Conservation (phyloP, 2,329 filamentous ascomycete species). For the Falciphora oryzae region DNA sequence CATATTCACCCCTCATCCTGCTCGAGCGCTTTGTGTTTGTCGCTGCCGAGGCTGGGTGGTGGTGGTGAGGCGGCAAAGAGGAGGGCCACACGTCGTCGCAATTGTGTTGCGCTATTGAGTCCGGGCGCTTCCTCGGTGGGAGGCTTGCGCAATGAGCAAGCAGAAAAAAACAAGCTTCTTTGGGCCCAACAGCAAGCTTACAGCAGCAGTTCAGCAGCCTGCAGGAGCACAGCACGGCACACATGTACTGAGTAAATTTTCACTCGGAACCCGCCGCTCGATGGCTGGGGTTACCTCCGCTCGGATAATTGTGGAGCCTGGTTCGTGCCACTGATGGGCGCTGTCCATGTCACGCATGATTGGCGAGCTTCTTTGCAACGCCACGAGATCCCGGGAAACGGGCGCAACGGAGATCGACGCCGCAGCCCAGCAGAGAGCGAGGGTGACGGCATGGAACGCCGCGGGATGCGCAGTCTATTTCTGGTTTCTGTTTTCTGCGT, state of each 20-base stretch:
- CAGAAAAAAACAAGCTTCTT: neutral
- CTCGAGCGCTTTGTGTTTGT: neutral
- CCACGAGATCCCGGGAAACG: neutral
- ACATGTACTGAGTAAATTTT: neutral
- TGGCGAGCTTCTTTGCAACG: neutral
- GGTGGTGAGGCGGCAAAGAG: neutral
- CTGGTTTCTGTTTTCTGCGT: no score
- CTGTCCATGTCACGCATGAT: neutral
- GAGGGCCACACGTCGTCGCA: no score
- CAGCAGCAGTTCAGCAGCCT: neutral
- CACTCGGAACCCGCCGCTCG: neutral
- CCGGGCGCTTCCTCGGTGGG: no score
- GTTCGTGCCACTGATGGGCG: neutral
- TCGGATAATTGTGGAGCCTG: neutral
- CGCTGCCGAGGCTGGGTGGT: neutral
- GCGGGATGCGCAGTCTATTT: no score
- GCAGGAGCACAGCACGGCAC: no score
- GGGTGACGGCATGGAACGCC: neutral
- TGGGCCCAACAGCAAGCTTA: no score
- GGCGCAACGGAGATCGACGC: neutral
- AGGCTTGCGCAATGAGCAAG: no score
- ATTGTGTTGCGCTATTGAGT: neutral
- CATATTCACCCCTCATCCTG: neutral
- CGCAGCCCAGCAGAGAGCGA: neutral
- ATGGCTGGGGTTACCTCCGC: no score